phyloP scores from a whole-genome alignment of 2,329 filamentous ascomycete species.

The Blastomyces silverae region DNA sequence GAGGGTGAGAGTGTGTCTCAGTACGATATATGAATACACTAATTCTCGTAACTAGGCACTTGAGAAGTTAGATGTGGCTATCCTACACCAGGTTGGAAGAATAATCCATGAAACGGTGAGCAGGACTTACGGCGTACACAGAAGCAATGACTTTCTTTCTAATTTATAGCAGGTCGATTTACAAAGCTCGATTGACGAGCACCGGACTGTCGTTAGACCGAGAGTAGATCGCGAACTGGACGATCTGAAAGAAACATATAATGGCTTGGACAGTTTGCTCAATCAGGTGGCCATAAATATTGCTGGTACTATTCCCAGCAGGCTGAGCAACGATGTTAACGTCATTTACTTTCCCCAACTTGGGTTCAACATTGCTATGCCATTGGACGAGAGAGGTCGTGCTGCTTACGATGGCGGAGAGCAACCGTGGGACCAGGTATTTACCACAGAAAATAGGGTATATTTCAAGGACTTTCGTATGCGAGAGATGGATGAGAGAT shows the following conservation, averaged over 20 bases:
- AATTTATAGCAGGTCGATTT: constrained; percentile 59
- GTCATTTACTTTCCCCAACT: constrained; percentile 89
- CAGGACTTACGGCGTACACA: background rate
- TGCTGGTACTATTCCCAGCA: constrained; percentile 54
- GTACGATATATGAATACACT: background rate
- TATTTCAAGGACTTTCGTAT: constrained; percentile 87
- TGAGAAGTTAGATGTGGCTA: constrained; percentile 51
- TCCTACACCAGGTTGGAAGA: constrained; percentile 60
- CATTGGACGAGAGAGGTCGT: constrained; percentile 54
- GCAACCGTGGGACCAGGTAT: constrained; percentile 69
- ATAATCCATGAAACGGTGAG: constrained; percentile 59
- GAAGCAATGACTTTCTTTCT: background rate
- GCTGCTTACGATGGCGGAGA: constrained; percentile 59
- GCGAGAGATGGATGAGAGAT: constrained; percentile 68
- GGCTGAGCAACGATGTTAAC: constrained; percentile 52
- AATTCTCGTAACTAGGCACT: constrained; percentile 44
- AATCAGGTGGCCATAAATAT: constrained; percentile 61
- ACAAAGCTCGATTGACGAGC: constrained; percentile 62
- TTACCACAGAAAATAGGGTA: constrained; percentile 60
- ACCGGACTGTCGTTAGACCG: constrained; percentile 63
- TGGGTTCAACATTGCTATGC: constrained; percentile 76
- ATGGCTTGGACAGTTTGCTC: constrained; percentile 68
- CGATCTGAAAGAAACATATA: constrained; percentile 66
- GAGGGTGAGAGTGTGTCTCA: constrained; percentile 41
- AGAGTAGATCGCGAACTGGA: constrained; percentile 72